A percentile compares a stretch with the other conserved stretches of the same genome.
These are phyloP conservation scores for Panicum virgatum DNA, from an alignment of 202 grass and related monocot species.

Conservation along the genomic window DNA sequence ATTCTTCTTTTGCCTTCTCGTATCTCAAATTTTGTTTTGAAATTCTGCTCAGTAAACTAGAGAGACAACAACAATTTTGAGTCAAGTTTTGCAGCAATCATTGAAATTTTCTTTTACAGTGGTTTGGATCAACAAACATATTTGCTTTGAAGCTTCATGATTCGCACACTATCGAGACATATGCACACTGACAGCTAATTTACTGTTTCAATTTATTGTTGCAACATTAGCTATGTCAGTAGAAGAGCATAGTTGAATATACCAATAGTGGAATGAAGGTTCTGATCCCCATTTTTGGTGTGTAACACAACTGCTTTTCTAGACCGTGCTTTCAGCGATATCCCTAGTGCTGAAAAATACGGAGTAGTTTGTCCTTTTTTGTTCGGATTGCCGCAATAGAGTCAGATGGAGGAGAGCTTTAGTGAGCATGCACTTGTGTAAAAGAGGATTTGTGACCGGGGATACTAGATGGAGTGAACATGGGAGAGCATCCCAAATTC, in stretches of 20 bases:
- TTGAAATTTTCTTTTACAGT: too few relatives aligned
- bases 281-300: not conserved
- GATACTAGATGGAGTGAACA: not conserved
- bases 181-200: too few relatives aligned
- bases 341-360: not conserved
- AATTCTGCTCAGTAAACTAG: not conserved
- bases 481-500: not conserved
- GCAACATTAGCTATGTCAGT: not conserved
- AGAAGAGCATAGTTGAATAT: conserved; percentile 3
- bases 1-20: not conserved
- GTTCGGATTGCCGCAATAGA: not conserved
- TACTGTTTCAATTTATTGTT: not conserved
- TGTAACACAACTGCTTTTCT: not conserved
- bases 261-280: not conserved
- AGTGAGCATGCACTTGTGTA: not conserved
- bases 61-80: not conserved
- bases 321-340: not conserved
- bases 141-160: too few relatives aligned
- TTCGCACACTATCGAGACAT: too few relatives aligned
- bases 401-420: not conserved
- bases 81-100: too few relatives aligned
- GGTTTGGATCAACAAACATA: too few relatives aligned
- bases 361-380: not conserved
- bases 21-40: not conserved
- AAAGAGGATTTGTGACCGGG: not conserved